Percentiles rank a stretch among this genome's conserved stretches.
These are phyloP conservation scores for Russula abietina DNA, from an alignment of 768 basidiomycete genomes.

Conservation along the genomic window DNA sequence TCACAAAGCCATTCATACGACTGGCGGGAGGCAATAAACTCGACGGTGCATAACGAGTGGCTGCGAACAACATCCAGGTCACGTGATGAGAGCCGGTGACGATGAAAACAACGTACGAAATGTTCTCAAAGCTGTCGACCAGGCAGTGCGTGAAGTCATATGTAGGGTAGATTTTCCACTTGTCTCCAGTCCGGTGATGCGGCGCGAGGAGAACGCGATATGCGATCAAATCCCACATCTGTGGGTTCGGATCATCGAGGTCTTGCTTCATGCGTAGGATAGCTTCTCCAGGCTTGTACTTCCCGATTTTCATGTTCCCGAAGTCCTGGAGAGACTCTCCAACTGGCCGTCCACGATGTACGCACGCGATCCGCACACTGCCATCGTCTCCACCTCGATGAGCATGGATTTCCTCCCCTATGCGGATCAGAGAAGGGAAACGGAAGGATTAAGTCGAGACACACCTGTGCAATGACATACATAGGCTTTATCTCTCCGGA, in stretches of 20 bases:
- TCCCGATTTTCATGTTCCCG: constrained; percentile 84
- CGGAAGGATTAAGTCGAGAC: constrained; percentile 30
- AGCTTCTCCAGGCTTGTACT: constrained; percentile 87
- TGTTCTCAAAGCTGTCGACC: constrained; percentile 97
- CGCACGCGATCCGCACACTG: constrained; percentile 74
- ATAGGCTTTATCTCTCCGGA: constrained; percentile 88
- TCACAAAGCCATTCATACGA: constrained; percentile 99
- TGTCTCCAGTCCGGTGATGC: constrained; percentile 88
- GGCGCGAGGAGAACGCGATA: constrained; percentile 88
- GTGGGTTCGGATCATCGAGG: constrained; percentile 85
- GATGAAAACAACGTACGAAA: constrained; percentile 80
- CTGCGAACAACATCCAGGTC: constrained; percentile 38
- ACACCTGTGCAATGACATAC: constrained; percentile 92
- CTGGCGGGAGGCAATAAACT: constrained; percentile 92
- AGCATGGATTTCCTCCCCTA: constrained; percentile 88
- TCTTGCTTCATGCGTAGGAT: constrained; percentile 98
- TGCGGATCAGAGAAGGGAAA: constrained; percentile 1
- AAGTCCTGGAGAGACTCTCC: constrained; percentile 85
- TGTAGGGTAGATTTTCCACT: constrained; percentile 97
- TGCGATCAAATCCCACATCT: constrained; percentile 99
- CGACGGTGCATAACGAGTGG: constrained; percentile 93
- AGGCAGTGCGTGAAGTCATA: constrained; percentile 99
- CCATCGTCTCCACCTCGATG: constrained; percentile 81
- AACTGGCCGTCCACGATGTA: constrained; percentile 82
- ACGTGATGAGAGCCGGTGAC: too few relatives aligned